phyloP scores from a whole-genome alignment of 2,329 filamentous ascomycete species.

The Penicillium concentricum region DNA sequence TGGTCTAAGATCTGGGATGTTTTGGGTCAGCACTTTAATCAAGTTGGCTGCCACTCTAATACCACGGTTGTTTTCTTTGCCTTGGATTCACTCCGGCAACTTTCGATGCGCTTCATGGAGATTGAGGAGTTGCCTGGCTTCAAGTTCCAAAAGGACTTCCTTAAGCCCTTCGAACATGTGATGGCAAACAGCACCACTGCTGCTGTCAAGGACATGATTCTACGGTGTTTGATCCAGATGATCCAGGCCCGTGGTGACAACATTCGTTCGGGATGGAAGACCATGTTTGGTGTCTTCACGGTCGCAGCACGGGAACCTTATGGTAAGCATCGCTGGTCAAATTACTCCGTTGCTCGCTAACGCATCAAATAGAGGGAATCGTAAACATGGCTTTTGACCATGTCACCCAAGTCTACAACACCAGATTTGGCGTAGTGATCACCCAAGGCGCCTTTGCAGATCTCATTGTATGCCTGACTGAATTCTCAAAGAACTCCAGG shows the following conservation, averaged over 20 bases:
- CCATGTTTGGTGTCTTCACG: constrained; percentile 99
- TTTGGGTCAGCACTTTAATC: constrained; percentile 97
- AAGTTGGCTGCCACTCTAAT: constrained; percentile 94
- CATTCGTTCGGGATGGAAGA: constrained; percentile 96
- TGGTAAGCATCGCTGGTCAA: constrained; percentile 45
- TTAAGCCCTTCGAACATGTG: constrained; percentile 97
- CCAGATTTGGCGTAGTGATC: constrained; percentile 91
- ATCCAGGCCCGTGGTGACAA: constrained; percentile 96
- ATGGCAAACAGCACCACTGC: constrained; percentile 89
- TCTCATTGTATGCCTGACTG: constrained; percentile 90
- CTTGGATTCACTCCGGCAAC: constrained; percentile 86
- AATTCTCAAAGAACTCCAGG: constrained; percentile 97
- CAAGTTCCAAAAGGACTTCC: constrained; percentile 99
- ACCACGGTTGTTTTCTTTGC: constrained; percentile 97
- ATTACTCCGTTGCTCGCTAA: constrained; percentile 20
- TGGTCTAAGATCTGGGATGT: constrained; percentile 98
- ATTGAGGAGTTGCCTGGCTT: constrained; percentile 97
- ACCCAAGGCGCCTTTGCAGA: constrained; percentile 96
- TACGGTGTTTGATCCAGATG: constrained; percentile 97
- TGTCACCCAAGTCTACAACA: constrained; percentile 92
- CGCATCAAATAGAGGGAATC: constrained; percentile 66
- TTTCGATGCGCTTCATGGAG: constrained; percentile 99
- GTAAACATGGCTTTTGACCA: constrained; percentile 97
- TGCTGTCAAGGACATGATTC: constrained; percentile 93
- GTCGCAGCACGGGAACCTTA: constrained; percentile 91